Evolutionary conservation across 768 basidiomycete species (phyloP), one percentile per base, ranked within the genome.

Genomic region (Lyophyllum semitale): DNA sequence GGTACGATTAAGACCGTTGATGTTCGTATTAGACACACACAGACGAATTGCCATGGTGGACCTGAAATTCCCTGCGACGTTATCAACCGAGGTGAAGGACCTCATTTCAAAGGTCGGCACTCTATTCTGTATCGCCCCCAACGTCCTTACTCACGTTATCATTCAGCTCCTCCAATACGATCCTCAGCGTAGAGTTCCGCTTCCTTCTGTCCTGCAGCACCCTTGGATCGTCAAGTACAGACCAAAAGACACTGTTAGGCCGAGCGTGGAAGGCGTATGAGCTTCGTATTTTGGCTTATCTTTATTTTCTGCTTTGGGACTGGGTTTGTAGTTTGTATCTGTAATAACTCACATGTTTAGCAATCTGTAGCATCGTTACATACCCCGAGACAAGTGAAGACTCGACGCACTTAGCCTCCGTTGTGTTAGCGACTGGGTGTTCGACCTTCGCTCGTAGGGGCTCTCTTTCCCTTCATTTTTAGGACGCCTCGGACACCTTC

Each of bases 11-110:
- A 44, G 11, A 50, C 15, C 44, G 12, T 38, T 33, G 11, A 37
- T 13, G 47, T n/a, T 42, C 40, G 20, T 25, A 43, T 17, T 54
- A 91, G 95, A 92, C 38, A 98, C 96, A 0, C 96, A 97, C 69
- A 84, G 86, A 51, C 84, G 94, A 9, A 98, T 98, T 56, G 84
- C 89, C 23, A 85, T 79, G 57, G 92, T 95, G 17, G 91, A 97
- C 65, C 81, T 96, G 49, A 75, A 71, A 35, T 83, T 90, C 55
- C 88, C 88, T 1, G 62, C 75, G 1, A 68, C 70, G 9, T 75
- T 91, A 47, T 86, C 85, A 0, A 66, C 79, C 12, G 88, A 89
- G 55, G 88, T 84, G 1, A 82, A 77, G 55, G 87, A 91, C 60
- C 71, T 92, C n/a, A 84, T 92, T 59, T 71, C 72, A 12, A 77